Conservation (phyloP, 2,329 filamentous ascomycete species). For the Nigrograna mackinnonii region DNA sequence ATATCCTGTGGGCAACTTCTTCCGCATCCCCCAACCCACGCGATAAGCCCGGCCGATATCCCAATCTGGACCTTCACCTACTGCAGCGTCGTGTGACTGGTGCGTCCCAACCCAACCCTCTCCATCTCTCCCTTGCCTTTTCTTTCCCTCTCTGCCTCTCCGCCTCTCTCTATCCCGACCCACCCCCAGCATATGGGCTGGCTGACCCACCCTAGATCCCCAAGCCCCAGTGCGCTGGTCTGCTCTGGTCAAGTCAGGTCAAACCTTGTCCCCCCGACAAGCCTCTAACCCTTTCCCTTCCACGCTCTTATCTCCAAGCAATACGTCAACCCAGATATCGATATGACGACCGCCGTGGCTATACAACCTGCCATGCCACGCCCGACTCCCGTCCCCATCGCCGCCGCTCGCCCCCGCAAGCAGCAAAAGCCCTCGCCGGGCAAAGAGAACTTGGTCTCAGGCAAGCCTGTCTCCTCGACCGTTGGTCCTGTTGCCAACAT, state of each 20-base stretch:
- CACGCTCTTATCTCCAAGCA: slow-evolving; percentile 12
- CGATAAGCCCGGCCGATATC: slow-evolving; percentile 38
- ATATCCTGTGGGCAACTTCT: slow-evolving; percentile 23
- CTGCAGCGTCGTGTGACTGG: slow-evolving; percentile 32
- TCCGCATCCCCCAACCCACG: slow-evolving; percentile 36
- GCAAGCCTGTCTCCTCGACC: slow-evolving; percentile 38
- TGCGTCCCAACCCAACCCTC: slow-evolving; percentile 11
- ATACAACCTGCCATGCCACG: slow-evolving; percentile 50
- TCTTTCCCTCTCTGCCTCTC: no score
- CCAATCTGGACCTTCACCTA: slow-evolving; percentile 30
- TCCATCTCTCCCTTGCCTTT: no score
- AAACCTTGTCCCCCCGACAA: no score
- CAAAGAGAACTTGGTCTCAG: slow-evolving; percentile 47
- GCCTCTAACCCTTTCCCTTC: slow-evolving; percentile 23
- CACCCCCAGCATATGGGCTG: no score
- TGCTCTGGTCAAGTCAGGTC: no score
- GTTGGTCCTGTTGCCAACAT: slow-evolving; percentile 41
- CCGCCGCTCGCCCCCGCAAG: slow-evolving; percentile 48
- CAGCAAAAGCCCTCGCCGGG: slow-evolving; percentile 43
- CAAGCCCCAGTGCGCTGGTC: no score
- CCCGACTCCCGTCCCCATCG: slow-evolving; percentile 49
- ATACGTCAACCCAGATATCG: slow-evolving; percentile 15
- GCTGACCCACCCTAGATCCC: no score
- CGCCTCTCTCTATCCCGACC: no score
- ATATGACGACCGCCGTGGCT: slow-evolving; percentile 54